phyloP scores from a whole-genome alignment of 352 stramenopile species.

The Pythium pyrilobum region DNA sequence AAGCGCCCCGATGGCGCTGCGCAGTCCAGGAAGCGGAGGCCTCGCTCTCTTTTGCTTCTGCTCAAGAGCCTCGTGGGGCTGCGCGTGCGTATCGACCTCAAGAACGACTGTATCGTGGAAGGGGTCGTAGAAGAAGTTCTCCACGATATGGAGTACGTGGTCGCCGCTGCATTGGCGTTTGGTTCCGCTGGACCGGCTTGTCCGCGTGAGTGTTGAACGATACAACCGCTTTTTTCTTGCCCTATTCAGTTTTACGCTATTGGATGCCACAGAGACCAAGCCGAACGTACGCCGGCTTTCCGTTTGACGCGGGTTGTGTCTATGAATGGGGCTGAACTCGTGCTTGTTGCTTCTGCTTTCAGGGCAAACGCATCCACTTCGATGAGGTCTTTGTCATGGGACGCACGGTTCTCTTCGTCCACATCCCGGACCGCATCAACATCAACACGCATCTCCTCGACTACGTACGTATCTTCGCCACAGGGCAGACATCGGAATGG shows the following conservation, averaged over 20 bases:
- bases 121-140: slow-evolving; percentile 80
- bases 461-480: slow-evolving; percentile 40
- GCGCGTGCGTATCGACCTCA: slow-evolving; percentile 76
- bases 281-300: slow-evolving; percentile 35
- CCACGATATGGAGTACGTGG: slow-evolving; percentile 78
- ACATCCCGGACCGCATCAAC: slow-evolving; percentile 85
- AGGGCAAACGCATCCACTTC: slow-evolving; percentile 55
- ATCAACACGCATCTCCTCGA: slow-evolving; percentile 71
- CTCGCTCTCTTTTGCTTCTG: slow-evolving; percentile 65
- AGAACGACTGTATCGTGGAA: slow-evolving; percentile 78
- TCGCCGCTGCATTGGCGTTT: background rate
- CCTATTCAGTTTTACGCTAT: slow-evolving; percentile 50
- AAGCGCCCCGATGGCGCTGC: background rate
- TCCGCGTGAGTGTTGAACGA: background rate
- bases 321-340: too few species aligned
- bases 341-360: background rate
- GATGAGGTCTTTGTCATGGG: slow-evolving; percentile 89
- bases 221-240: too few species aligned
- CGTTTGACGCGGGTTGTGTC: too few species aligned
- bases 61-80: slow-evolving; percentile 82
- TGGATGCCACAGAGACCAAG: slow-evolving; percentile 73
- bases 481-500: too few species aligned
- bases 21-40: slow-evolving; percentile 18
- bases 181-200: too few species aligned
- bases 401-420: slow-evolving; percentile 79